These are phyloP conservation scores for Bipolaris zeicola DNA, from an alignment of 2,329 filamentous ascomycete genomes.

Conservation along the genomic window DNA sequence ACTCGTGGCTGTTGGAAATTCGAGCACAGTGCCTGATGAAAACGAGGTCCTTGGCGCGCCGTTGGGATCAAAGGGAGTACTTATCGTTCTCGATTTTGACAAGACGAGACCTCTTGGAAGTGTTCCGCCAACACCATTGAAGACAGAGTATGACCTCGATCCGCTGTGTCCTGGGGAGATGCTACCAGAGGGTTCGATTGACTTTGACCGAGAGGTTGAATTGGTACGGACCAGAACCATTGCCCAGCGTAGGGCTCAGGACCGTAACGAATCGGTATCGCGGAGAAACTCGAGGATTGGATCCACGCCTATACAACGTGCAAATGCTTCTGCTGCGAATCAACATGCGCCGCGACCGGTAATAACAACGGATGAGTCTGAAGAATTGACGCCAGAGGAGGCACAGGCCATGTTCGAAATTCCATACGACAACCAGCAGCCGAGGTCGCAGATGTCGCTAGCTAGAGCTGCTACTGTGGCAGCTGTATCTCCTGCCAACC, in stretches of 20 bases:
- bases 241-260: slow-evolving; percentile 44
- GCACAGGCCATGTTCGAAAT: slow-evolving; percentile 47
- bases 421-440: slow-evolving; percentile 49
- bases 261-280: slow-evolving; percentile 22
- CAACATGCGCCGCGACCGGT: slow-evolving; percentile 25
- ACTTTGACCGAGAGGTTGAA: slow-evolving; percentile 50
- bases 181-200: slow-evolving; percentile 48
- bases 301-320: slow-evolving; percentile 33
- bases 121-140: slow-evolving; percentile 33
- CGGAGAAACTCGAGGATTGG: slow-evolving; percentile 37
- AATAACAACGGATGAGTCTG: slow-evolving; percentile 35
- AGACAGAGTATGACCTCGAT: slow-evolving; percentile 47
- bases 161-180: slow-evolving; percentile 45
- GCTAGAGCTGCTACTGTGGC: slow-evolving; percentile 53
- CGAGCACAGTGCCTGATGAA: slow-evolving; percentile 31
- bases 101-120: slow-evolving; percentile 30
- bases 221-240: slow-evolving; percentile 47
- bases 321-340: slow-evolving; percentile 35
- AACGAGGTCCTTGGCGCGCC: slow-evolving; percentile 34
- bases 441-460: slow-evolving; percentile 47
- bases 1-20: slow-evolving; percentile 48
- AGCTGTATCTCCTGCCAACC: slow-evolving; percentile 73
- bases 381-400: slow-evolving; percentile 42
- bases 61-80: slow-evolving; percentile 43
- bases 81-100: slow-evolving; percentile 49